Conservation (phyloP, 768 basidiomycete species). For the Hebeloma cylindrosporum region DNA sequence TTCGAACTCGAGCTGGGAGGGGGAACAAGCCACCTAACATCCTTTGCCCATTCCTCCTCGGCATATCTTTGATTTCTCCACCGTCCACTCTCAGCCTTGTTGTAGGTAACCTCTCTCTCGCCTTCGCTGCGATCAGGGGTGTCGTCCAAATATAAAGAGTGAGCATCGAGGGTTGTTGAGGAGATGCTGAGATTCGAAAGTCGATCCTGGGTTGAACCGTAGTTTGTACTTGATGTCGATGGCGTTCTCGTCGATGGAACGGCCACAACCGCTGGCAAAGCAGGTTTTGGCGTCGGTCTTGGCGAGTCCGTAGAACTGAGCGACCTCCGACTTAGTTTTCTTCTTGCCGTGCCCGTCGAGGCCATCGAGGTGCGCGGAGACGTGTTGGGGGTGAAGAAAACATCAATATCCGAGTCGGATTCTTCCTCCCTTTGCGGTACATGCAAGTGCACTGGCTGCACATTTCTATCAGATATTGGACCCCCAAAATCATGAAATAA, state of each 20-base stretch:
- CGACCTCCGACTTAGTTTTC: constrained; percentile 28
- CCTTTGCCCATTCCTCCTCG: too few species aligned
- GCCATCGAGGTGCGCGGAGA: constrained; percentile 53
- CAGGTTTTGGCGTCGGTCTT: constrained; percentile 3
- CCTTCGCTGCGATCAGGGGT: not conserved
- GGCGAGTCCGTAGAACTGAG: constrained; percentile 17
- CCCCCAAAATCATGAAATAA: not conserved
- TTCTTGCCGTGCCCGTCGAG: constrained; percentile 30
- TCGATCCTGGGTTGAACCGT: constrained; percentile 14
- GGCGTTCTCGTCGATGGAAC: constrained; percentile 30
- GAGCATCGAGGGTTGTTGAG: constrained; percentile 40
- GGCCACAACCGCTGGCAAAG: constrained; percentile 10
- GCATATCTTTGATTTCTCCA: too few species aligned
- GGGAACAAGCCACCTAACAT: too few species aligned
- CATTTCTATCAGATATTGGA: constrained; percentile 11
- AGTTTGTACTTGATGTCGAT: constrained; percentile 16
- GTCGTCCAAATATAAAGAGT: constrained; percentile 40
- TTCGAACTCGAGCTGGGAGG: too few species aligned
- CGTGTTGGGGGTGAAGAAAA: constrained; percentile 63
- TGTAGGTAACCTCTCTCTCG: constrained; percentile 9
- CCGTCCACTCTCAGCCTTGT: too few species aligned
- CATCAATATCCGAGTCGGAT: constrained; percentile 36
- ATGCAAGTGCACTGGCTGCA: constrained; percentile 10
- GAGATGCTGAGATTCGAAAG: constrained; percentile 24
- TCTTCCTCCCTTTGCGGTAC: constrained; percentile 16